Percentiles rank a stretch among this genome's conserved stretches.
Conservation (phyloP, 129 eudicot species). For the Pittosporum tobira region DNA sequence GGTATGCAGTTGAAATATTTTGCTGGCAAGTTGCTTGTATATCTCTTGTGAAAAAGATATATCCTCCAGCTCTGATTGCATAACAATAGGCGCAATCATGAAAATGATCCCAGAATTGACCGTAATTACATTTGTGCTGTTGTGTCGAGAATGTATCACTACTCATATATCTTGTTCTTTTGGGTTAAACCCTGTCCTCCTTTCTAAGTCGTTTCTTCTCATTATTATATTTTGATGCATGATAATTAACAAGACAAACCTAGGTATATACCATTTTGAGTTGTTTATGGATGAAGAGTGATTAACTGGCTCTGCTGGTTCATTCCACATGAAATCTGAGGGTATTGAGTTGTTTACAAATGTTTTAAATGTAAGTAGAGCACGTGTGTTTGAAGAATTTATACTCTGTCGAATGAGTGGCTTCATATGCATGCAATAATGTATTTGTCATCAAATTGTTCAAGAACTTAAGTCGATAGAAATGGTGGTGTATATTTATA, state of each 20-base stretch:
- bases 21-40: constrained; percentile 4
- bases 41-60: no score
- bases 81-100: no score
- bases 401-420: constrained; percentile 1
- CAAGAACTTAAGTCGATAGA: no score
- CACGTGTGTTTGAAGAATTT: constrained; percentile 11
- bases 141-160: no score
- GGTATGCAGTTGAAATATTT: background rate
- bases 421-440: constrained; percentile 12
- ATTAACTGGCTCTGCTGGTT: background rate
- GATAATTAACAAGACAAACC: background rate
- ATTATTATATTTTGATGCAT: background rate
- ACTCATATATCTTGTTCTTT: no score
- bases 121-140: no score
- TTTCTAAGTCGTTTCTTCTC: background rate
- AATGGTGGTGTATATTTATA: no score
- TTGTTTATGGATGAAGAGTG: background rate
- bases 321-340: constrained; percentile 11
- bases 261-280: background rate
- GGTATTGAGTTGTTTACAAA: background rate
- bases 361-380: background rate
- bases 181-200: background rate
- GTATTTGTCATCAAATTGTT: no score
- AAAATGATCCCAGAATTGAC: no score
- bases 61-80: no score